Base-by-base conservation (phyloP, 2,329 filamentous ascomycete species). In the Venturia nashicola region DNA sequence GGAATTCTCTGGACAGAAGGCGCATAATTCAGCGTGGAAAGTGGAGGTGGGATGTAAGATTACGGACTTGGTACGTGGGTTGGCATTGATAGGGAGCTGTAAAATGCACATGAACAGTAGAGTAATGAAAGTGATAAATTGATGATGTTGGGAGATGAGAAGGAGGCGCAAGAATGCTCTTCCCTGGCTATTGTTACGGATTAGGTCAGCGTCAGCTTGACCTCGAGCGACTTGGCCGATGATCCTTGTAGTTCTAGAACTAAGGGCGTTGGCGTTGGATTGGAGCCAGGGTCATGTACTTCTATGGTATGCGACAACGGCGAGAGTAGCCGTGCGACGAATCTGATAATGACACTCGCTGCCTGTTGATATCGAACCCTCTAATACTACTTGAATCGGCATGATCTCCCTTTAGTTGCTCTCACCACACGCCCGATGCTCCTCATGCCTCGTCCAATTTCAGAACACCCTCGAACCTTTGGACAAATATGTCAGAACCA, bases 401-500 rank as follows among this genome's bases (percentile, higher is more conserved):
- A 57, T 57, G 51, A 57, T n/a, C 51, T 57, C 27, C 32, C 27
- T 36, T 1, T 57, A 57, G 32, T 36, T 20, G 7, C 32, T 57
- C 32, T 8, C 5, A 18, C 14, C 51, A 36, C 16, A 36, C 16
- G 34, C 18, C 51, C 51, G 36, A 60, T 27, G 36, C 59, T 44
- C 42, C 59, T 20, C 39, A 60, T 60, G 59, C 59, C 59, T 60
- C 59, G 36, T 60, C 59, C 59, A 44, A 20, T 39, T 20, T 16
- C 59, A 12, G 18, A 43, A n/a, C 39, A 60, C 39, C 59, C 42
- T 44, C 39, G 42, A 42, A 43, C 23, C 59, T 60, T 36, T 57
- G 51, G 32, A 27, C 59, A 44, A 43, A 60, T 34, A 60, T 60
- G 59, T 60, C 59, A 60, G 11, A 60, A 34, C 36, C 59, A 42